Evolutionary conservation across 2,329 filamentous ascomycete species (phyloP).

Genomic region (Scorias spongiosa): DNA sequence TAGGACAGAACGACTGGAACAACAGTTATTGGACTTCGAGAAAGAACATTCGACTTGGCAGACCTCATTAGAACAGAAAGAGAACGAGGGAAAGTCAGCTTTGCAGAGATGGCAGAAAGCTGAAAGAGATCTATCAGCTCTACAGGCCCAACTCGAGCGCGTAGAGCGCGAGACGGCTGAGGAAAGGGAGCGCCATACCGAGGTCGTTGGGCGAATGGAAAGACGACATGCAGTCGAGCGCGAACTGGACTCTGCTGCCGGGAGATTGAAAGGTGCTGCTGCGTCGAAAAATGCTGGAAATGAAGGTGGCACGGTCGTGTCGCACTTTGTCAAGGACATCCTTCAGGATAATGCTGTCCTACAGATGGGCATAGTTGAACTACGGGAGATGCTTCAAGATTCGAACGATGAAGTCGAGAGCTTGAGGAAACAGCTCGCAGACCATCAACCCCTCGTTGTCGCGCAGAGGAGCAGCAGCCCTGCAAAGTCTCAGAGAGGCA

Average conservation of each 20-base stretch:
- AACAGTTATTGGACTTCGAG: conserved; percentile 65
- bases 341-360: conserved; percentile 89
- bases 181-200: conserved; percentile 66
- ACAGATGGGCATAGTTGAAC: conserved; percentile 78
- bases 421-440: conserved; percentile 64
- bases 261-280: conserved; percentile 66
- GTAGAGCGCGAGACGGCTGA: conserved; percentile 73
- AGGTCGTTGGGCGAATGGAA: conserved; percentile 72
- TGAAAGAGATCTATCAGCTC: conserved; percentile 58
- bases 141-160: conserved; percentile 76
- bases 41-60: conserved; percentile 63
- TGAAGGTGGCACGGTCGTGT: conserved; percentile 57
- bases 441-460: conserved; percentile 52
- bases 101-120: conserved; percentile 74
- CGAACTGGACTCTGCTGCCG: conserved; percentile 65
- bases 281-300: conserved; percentile 50
- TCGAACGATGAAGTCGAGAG: conserved; percentile 90
- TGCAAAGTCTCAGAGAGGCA: conserved; percentile 13
- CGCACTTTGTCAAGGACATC: conserved; percentile 89
- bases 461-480: conserved; percentile 20
- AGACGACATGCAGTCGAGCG: conserved; percentile 67
- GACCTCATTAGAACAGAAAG: conserved; percentile 47
- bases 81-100: conserved; percentile 63
- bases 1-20: conserved; percentile 64
- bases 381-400: conserved; percentile 76